Base-by-base conservation (phyloP, 495 filamentous ascomycete species). In the Podospora sp. region DNA sequence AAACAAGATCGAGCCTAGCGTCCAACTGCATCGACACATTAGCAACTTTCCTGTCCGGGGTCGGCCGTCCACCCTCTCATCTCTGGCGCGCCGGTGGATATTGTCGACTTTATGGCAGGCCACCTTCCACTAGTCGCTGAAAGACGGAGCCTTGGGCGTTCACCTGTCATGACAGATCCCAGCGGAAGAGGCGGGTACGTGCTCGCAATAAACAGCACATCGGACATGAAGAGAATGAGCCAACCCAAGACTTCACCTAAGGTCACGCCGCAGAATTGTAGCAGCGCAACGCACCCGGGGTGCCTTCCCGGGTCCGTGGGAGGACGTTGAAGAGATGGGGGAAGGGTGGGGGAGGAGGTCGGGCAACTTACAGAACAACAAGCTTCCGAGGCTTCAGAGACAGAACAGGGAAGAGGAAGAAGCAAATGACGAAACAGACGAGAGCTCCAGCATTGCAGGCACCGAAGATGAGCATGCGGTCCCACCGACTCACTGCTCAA, bases 341-440 rank as follows among this genome's bases (percentile, higher is more conserved):
- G 61, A 40, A 16, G 29, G 27, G 27, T 50, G 24, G 49, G 51
- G 21, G 35, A 0, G 52, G 55, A 21, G 27, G 29, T 60, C 40
- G 51, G 61, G 60, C 71, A 57, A 93, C 94, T 90, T 88, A 97
- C 95, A 99, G 78, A 66, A 96, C 91, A 59, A 95, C 95, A 75
- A 99, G 96, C 82, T 99, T 99, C 73, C 91, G 85, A 65, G 95
- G 95, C 79, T 84, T 89, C 68, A 89, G 82, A 65, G 95, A 83
- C 58, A 94, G 81, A 26, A 68, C 69, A 20, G 93, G 93, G 80
- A 95, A 93, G 33, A 99, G 82, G 74, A 87, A 87, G 81, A 98
- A 96, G 82, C 92, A 96, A 71, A 95, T 84, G 67, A 95, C 86
- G 80, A 99, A 99, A 82, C 96, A 93, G 63, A 90, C 92, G 67